Base-by-base conservation (phyloP, 768 basidiomycete genomes). In the Leccinum arenicola region DNA sequence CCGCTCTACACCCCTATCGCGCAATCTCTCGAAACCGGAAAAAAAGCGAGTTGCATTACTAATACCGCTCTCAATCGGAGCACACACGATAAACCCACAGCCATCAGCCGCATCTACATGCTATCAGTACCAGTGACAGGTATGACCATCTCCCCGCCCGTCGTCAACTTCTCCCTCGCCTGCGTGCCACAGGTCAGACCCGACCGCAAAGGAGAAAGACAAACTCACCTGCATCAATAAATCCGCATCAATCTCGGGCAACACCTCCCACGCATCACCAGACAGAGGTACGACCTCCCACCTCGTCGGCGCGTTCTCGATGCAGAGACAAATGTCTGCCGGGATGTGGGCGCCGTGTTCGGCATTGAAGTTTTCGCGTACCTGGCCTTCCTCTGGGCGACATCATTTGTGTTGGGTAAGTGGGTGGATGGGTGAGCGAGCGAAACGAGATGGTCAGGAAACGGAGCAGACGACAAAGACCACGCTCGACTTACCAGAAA, bases 331-430 rank as follows among this genome's bases (percentile, higher is more conserved):
- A 40, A 94, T 79, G 63, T 94, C 92, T 62, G 86, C 82, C 1
- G 91, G 91, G 2, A 94, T 79, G 69, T 88, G 82, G 12, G 79
- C 78, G 0, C 90, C 91, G 52, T 93, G 85, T 50, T 87, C 86
- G 3, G 78, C 77, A 61, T 91, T 90, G 71, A 94, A 94, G 35
- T 79, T 80, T 50, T 81, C 79, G 38, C 92, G 82, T 12, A 82
- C 71, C 57, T 78, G 76, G 21, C 79, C 78, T 70, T 94, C 92
- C 75, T 90, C 91, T 93, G 67, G 7, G 4, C 33, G 15, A 29
- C 23, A 21, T 25, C 10, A 31, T 25, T 0, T 9, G 11, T 6
- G 17, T 8, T 17, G 31, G 25, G 15, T 11, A 48, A 15, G 9
- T 12, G 49, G 5, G 17, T 10, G 6, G 11, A 3, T 10, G 53